Conservation (phyloP, 768 basidiomycete species). For the Pleurotus salmoneostramineus region DNA sequence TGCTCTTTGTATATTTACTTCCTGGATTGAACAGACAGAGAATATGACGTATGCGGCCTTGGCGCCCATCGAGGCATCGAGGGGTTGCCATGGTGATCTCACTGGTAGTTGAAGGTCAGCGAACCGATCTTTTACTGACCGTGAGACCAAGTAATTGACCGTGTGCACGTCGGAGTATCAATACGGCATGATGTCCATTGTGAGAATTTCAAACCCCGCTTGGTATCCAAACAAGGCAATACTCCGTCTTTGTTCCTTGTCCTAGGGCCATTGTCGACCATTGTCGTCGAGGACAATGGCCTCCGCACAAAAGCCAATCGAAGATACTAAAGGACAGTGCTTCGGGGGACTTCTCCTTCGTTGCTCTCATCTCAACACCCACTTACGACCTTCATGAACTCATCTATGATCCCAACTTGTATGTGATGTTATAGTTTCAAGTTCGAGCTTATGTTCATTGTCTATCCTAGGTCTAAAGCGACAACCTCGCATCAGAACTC, state of each 20-base stretch:
- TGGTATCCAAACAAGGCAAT: background rate
- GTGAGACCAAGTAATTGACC: background rate
- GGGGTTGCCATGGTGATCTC: no score
- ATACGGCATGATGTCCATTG: background rate
- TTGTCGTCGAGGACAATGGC: background rate
- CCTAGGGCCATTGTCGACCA: background rate
- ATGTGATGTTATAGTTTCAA: background rate
- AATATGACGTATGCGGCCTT: no score
- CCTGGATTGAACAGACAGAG: no score
- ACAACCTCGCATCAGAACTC: background rate
- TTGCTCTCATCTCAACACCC: background rate
- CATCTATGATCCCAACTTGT: conserved; percentile 1
- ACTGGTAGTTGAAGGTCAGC: no score
- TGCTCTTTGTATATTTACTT: no score
- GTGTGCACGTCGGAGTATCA: background rate
- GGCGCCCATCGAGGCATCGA: no score
- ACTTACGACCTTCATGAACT: background rate
- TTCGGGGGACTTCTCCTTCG: background rate
- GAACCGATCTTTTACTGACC: background rate
- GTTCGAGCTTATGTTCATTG: background rate
- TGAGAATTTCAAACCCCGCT: background rate
- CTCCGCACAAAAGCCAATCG: background rate
- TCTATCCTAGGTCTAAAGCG: background rate
- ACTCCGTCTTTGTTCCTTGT: background rate
- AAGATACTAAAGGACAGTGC: background rate